A percentile compares a stretch with the other conserved stretches of the same genome.
Evolutionary conservation across 441 rosid genomes (phyloP).

Genomic region (Viola pubescens): DNA sequence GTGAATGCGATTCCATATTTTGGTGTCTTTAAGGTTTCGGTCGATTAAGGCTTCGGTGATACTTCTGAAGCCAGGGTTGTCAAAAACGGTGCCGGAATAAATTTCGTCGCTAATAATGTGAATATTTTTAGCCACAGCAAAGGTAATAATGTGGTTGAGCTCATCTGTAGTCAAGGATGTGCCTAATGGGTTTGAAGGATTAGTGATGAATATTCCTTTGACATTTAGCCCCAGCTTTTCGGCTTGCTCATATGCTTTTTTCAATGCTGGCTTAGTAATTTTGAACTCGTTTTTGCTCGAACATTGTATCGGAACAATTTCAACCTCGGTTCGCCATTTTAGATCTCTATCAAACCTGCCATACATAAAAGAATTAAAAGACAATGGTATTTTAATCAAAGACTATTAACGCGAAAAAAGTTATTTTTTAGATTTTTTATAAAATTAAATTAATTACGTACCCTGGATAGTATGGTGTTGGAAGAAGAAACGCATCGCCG

Average conservation of each 20-base stretch:
- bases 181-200: conserved; percentile 92
- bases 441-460: conserved; percentile 18
- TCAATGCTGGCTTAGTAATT: conserved; percentile 60
- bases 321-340: conserved; percentile 81
- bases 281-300: conserved; percentile 67
- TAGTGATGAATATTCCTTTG: conserved; percentile 75
- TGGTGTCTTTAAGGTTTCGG: conserved; percentile 34
- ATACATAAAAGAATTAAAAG: conserved; percentile 4
- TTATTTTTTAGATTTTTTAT: neutral
- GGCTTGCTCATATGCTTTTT: conserved; percentile 59
- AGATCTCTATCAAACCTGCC: conserved; percentile 94
- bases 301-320: conserved; percentile 75
- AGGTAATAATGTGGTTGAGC: conserved; percentile 56
- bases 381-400: no score
- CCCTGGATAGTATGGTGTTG: conserved; percentile 97
- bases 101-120: conserved; percentile 92
- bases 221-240: conserved; percentile 47
- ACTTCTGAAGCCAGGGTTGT: conserved; percentile 53
- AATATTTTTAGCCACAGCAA: conserved; percentile 46
- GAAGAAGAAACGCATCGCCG: conserved; percentile 83
- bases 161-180: conserved; percentile 55
- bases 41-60: conserved; percentile 57
- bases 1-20: conserved; percentile 51
- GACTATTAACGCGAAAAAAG: no score
- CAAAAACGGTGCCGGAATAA: conserved; percentile 77